These are phyloP conservation scores for Termitomyces sp. DNA, from an alignment of 768 basidiomycete species.

Conservation along the genomic window DNA sequence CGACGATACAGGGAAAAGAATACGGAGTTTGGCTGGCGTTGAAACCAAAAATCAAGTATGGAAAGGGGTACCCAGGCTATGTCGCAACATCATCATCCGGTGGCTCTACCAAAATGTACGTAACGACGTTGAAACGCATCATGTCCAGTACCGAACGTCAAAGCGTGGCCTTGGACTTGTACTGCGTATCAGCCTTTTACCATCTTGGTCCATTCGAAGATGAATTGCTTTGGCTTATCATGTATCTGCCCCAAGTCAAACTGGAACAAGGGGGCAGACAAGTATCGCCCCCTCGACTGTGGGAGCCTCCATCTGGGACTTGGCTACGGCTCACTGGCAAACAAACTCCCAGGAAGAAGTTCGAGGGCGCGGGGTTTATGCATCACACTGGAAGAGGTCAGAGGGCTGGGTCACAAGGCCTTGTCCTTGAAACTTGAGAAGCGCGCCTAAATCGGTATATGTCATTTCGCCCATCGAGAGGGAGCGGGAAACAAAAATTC, in stretches of 20 bases:
- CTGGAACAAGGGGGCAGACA: conserved; percentile 9
- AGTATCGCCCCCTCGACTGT: not conserved
- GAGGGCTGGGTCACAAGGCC: conserved; percentile 13
- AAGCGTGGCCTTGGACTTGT: not conserved
- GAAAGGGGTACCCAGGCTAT: not conserved
- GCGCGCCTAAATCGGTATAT: conserved; percentile 3
- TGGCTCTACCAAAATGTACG: not conserved
- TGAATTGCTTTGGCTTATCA: conserved; percentile 3
- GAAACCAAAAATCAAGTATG: not conserved
- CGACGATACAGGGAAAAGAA: no score
- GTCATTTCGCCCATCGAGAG: conserved; percentile 5
- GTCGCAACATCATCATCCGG: not conserved
- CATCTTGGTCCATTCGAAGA: conserved; percentile 1
- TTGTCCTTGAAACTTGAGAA: conserved; percentile 14
- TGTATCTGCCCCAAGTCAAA: conserved; percentile 8
- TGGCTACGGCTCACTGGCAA: no score
- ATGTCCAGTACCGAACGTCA: not conserved
- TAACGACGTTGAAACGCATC: not conserved
- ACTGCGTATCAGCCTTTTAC: not conserved
- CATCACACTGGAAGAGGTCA: conserved; percentile 3
- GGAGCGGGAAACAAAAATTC: not conserved
- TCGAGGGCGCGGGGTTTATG: conserved; percentile 13
- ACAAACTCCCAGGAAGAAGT: conserved; percentile 14
- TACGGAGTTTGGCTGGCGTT: not conserved
- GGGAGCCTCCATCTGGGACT: not conserved